These are phyloP conservation scores for Neostapfia colusana DNA, from an alignment of 176 grass and related monocot species.

Conservation along the genomic window DNA sequence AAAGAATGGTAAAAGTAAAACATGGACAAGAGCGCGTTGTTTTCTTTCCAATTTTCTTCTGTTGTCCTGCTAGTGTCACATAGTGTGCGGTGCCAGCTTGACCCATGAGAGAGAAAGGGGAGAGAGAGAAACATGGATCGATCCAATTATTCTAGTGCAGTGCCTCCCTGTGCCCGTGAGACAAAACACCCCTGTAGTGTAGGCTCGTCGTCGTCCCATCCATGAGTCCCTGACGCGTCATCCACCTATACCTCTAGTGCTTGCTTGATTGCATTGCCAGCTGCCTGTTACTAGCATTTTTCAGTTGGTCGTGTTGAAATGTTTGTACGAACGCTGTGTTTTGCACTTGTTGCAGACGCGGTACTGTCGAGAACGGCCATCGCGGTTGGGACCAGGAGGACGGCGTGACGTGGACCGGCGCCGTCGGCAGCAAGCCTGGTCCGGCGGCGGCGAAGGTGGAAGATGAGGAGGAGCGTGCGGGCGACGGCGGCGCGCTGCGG, in stretches of 20 bases:
- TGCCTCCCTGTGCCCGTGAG: constrained; percentile 8
- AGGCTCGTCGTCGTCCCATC: constrained; percentile 24
- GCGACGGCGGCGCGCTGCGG: constrained; percentile 3
- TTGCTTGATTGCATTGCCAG: neutral
- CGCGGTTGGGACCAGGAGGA: neutral
- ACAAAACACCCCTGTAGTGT: constrained; percentile 25
- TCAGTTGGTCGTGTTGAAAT: neutral
- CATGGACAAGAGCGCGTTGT: neutral
- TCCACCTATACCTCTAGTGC: neutral
- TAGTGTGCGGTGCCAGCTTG: constrained; percentile 42
- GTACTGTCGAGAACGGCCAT: constrained; percentile 15
- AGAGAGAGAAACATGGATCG: constrained; percentile 6
- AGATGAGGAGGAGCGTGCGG: neutral
- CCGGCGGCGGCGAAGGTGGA: neutral
- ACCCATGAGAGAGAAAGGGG: neutral
- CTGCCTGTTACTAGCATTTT: constrained; percentile 6
- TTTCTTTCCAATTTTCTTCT: neutral
- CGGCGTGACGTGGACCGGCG: neutral
- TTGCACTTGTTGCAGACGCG: constrained; percentile 26
- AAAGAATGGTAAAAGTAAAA: neutral
- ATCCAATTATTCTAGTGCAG: constrained; percentile 40
- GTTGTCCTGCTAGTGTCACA: constrained; percentile 30
- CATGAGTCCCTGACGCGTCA: no score
- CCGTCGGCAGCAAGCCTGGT: neutral
- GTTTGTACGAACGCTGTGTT: neutral